A percentile compares a stretch with the other conserved stretches of the same genome.
phyloP scores from a whole-genome alignment of 2,329 filamentous ascomycete genomes.

The Penicillium digitatum region DNA sequence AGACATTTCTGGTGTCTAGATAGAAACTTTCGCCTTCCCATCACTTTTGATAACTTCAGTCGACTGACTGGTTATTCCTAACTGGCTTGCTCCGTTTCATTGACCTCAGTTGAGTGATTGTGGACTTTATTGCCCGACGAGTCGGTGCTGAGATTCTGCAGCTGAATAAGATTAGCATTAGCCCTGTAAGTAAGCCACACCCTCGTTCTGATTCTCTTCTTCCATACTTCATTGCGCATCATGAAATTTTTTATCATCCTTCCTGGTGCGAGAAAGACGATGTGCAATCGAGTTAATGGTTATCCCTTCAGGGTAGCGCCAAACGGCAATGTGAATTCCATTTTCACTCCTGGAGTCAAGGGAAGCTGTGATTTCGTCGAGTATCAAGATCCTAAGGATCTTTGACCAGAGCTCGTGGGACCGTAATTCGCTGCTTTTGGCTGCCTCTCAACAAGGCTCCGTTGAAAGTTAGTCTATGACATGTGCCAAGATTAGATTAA shows the following conservation, averaged over 20 bases:
- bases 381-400: slow-evolving; percentile 77
- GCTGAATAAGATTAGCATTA: not conserved
- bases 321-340: not conserved
- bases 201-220: not conserved
- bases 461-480: not conserved
- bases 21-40: not conserved
- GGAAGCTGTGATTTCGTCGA: slow-evolving; percentile 91
- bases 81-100: not conserved
- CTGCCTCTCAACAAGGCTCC: slow-evolving; percentile 45
- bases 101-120: not conserved
- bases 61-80: not conserved
- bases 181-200: not conserved
- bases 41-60: not conserved
- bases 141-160: not conserved
- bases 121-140: not conserved
- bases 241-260: not conserved
- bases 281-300: not conserved
- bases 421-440: slow-evolving; percentile 94
- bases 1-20: not conserved
- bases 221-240: not conserved
- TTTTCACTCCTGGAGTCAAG: slow-evolving; percentile 85
- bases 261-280: not conserved
- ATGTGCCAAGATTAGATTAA: not conserved
- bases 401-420: slow-evolving; percentile 82
- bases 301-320: not conserved